Base-by-base conservation (phyloP, 108 stramenopile genomes). In the Cyclotella kingstonii region DNA sequence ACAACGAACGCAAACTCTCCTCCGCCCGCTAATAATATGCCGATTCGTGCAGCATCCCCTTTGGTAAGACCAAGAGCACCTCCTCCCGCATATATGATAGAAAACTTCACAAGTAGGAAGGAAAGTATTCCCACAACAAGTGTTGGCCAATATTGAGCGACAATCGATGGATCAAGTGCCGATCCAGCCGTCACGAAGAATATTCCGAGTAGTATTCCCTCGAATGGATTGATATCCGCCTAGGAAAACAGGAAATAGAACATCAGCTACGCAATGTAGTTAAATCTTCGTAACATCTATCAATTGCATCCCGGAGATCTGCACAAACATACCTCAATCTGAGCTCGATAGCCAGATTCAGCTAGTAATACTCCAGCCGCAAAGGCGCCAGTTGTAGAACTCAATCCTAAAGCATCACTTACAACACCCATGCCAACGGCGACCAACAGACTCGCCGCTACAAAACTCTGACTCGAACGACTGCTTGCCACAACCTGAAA, bases 151-250 rank as follows among this genome's bases (percentile, higher is more conserved):
- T 80, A 80, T n/a, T 66, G n/a, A 40, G 74, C 53, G 12, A 84
- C 80, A 28, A 74, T 56, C 8, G 53, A 10, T 36, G 88, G 85
- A 43, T 90, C 84, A 23, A 90, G 60, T 27, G 74, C 65, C 4
- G 85, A 85, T 22, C 88, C 85, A 1, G 88, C 84, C 6, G 85
- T 85, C 14, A 90, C 45, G 65, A 90, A 90, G 55, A 90, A 90
- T 34, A 90, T 68, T 30, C 88, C 88, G 3, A 90, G 59, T 38
- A 90, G 68, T 27, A 90, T 86, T n/a, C 88, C 85, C 48, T 86
- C 84, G 48, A 90, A 90, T 9, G 88, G 88, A 30, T 83, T 73
- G 15, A 90, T 86, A 54, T 90, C 88, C n/a, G 88, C 84, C 71
- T 84, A 67, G 14, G 6, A 55, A 17, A 4, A 23, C 44, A 47